Conservation (phyloP, 495 filamentous ascomycete genomes). For the Umbilicaria muhlenbergii region DNA sequence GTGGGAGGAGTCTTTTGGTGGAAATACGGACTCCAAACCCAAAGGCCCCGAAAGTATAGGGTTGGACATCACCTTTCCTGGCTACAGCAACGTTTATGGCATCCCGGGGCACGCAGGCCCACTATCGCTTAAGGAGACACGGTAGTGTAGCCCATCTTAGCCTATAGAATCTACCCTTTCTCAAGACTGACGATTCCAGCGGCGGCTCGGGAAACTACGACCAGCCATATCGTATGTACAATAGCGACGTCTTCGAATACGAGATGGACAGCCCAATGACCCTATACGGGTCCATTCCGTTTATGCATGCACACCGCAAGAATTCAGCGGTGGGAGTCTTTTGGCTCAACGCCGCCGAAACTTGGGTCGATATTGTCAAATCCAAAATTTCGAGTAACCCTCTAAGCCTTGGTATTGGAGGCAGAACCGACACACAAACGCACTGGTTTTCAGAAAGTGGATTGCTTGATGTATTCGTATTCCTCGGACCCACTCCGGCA, state of each 20-base stretch:
- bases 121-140: constrained; percentile 74
- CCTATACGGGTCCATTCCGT: constrained; percentile 87
- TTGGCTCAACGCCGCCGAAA: constrained; percentile 95
- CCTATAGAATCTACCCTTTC: background rate
- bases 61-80: constrained; percentile 80
- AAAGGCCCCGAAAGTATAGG: constrained; percentile 78
- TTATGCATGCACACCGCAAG: constrained; percentile 93
- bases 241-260: constrained; percentile 95
- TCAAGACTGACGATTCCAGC: constrained; percentile 19
- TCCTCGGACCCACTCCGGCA: constrained; percentile 72
- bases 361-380: constrained; percentile 91
- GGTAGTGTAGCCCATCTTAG: constrained; percentile 22
- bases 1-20: constrained; percentile 96
- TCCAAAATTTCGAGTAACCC: constrained; percentile 59
- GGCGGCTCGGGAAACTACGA: constrained; percentile 72
- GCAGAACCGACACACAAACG: constrained; percentile 64
- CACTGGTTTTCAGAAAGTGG: constrained; percentile 96
- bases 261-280: constrained; percentile 96
- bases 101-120: constrained; percentile 89
- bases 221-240: constrained; percentile 93
- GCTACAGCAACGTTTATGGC: constrained; percentile 84
- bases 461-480: constrained; percentile 80
- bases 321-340: constrained; percentile 93
- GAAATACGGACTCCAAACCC: constrained; percentile 86
- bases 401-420: constrained; percentile 50